These are phyloP conservation scores for Acer yangbiense DNA, from an alignment of 345 rosid genomes.

Conservation along the genomic window DNA sequence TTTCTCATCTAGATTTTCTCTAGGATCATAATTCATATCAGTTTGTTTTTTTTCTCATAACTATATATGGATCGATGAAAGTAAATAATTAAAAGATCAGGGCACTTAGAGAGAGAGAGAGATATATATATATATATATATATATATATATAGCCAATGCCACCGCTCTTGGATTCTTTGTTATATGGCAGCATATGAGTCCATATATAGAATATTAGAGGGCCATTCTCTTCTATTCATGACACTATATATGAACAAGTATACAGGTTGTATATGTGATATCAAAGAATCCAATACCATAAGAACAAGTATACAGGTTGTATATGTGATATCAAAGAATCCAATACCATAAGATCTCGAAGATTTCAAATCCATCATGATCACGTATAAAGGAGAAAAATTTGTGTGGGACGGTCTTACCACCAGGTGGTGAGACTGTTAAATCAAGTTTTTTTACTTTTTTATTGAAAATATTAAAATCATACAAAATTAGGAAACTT, in stretches of 20 bases:
- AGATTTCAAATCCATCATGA: too few species aligned
- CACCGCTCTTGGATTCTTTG: neutral
- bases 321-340: too few species aligned
- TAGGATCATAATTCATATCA: neutral
- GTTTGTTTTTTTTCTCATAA: neutral
- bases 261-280: neutral
- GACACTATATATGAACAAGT: neutral
- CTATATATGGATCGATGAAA: too few species aligned
- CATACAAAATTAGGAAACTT: too few species aligned
- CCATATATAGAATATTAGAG: neutral
- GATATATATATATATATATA: too few species aligned
- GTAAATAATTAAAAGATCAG: too few species aligned
- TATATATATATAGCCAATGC: neutral
- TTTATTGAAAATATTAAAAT: too few species aligned
- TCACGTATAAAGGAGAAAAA: too few species aligned
- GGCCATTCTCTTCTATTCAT: neutral
- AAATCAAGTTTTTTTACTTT: too few species aligned
- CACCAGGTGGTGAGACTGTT: too few species aligned
- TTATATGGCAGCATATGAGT: neutral
- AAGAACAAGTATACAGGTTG: neutral
- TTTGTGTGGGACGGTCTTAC: too few species aligned
- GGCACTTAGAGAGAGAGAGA: too few species aligned
- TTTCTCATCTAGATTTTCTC: neutral
- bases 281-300: neutral
- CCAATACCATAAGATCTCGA: neutral